Base-by-base conservation (phyloP, 495 filamentous ascomycete genomes). In the Lasiosphaeris hirsuta region DNA sequence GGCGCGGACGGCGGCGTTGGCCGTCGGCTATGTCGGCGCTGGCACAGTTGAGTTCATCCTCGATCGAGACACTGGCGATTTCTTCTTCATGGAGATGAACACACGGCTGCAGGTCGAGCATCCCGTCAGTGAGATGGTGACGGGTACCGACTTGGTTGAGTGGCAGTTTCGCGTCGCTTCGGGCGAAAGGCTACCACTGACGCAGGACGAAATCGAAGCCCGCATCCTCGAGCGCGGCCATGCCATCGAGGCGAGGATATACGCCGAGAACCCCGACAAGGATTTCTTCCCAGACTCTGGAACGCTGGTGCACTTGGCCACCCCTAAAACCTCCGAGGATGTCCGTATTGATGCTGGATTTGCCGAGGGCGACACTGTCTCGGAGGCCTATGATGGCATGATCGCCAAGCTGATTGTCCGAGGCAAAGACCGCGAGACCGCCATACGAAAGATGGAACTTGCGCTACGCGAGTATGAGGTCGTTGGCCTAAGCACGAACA, bases 11-110 rank as follows among this genome's bases (percentile, higher is more conserved):
- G 95, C 94, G 11, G 94, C 94, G 1, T 71, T 91, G 43, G 93
- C 94, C 2, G 95, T 97, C 11, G 90, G 89, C 11, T 99, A 99
- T 64, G 89, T 95, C 64, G 95, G 94, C 17, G 94, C 94, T 17
- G 94, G 94, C 3, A 99, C 94, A 0, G 94, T 99, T 6, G 94
- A 99, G 69, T 98, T 97, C 70, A 99, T 99, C 57, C 92, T 99
- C 55, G 95, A 99, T 76, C 95, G 94, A 64, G 95, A 97, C 58
- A 87, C 86, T 0, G 89, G 88, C 7, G 81, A 92, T 43, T 97
- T 97, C 72, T 99, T 90, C 77, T 99, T 99, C 73, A 97, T 98
- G 94, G 94, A 98, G 73, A 97, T 97, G 94, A 98, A 98, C 74
- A 97, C 94, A 0, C 82, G 94, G 50, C 79, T 98, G 8, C 94